These are phyloP conservation scores for Kalanchoe fedtschenkoi DNA, from an alignment of 164 flowering plant species.

Conservation along the genomic window DNA sequence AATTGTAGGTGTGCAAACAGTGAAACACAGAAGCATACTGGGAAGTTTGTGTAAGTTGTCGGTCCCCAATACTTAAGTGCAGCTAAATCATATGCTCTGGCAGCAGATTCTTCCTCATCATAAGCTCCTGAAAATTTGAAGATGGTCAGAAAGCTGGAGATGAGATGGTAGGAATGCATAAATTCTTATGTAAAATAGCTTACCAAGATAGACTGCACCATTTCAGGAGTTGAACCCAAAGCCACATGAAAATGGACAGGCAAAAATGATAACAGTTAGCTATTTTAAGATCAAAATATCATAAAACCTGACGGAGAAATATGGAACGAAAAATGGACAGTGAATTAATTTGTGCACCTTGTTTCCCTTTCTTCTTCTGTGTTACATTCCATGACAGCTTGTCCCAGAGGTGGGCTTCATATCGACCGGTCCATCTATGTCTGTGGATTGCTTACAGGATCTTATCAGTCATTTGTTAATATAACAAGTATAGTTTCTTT, in stretches of 20 bases:
- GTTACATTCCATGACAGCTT: constrained; percentile 47
- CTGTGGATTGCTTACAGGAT: constrained; percentile 11
- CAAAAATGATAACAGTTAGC: background rate
- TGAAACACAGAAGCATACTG: background rate
- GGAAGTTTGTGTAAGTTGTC: constrained; percentile 25
- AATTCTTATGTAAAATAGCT: background rate
- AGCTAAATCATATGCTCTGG: constrained; percentile 48
- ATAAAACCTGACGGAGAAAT: no score
- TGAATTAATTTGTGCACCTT: constrained; percentile 27
- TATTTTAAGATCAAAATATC: background rate
- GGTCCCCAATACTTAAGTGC: constrained; percentile 53
- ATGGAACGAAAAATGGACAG: background rate
- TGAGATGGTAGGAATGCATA: background rate
- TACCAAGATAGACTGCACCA: constrained; percentile 6
- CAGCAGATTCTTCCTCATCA: constrained; percentile 55
- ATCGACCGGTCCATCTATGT: constrained; percentile 47
- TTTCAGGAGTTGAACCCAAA: background rate
- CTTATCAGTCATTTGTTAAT: background rate
- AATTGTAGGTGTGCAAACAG: background rate
- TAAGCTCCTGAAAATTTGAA: constrained; percentile 33
- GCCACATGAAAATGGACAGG: background rate
- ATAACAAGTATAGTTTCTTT: no score
- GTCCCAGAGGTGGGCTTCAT: constrained; percentile 58
- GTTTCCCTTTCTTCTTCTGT: constrained; percentile 54
- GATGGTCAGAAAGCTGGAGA: background rate